Evolutionary conservation across 345 rosid genomes (phyloP).

Genomic region (Brassica juncea): DNA sequence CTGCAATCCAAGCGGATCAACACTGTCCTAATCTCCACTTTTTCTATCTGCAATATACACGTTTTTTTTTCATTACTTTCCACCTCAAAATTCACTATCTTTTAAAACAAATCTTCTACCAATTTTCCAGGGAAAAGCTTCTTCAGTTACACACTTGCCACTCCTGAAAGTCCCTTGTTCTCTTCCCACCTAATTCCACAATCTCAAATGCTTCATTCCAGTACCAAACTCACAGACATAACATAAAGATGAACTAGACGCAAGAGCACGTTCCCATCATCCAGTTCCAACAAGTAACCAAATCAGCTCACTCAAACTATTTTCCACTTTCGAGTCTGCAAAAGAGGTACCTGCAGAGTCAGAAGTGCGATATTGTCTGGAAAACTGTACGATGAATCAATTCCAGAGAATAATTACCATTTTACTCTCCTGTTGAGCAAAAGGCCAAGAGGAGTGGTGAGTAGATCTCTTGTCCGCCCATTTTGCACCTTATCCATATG

Average conservation of each 20-base stretch:
- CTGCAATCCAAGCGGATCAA: conserved; percentile 41
- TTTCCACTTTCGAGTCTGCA: too few relatives aligned
- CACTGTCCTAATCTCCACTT: conserved; percentile 81
- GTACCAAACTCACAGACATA: conserved; percentile 17
- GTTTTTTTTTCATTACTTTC: neutral
- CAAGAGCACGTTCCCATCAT: conserved; percentile 69
- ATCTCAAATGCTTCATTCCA: conserved; percentile 30
- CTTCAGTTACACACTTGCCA: conserved; percentile 64
- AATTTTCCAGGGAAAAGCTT: conserved; percentile 52
- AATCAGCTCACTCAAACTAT: neutral
- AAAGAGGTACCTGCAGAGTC: too few relatives aligned
- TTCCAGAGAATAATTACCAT: conserved; percentile 58
- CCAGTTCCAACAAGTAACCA: conserved; percentile 55
- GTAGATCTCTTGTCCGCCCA: conserved; percentile 97
- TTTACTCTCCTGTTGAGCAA: conserved; percentile 56
- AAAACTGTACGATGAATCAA: conserved; percentile 61
- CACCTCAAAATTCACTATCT: conserved; percentile 47
- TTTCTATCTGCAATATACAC: conserved; percentile 50
- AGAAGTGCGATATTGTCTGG: too few relatives aligned
- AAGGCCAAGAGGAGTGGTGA: conserved; percentile 87
- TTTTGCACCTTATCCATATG: conserved; percentile 80
- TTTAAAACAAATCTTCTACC: too few relatives aligned
- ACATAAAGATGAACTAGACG: conserved; percentile 82
- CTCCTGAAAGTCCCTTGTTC: conserved; percentile 70
- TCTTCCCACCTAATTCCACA: conserved; percentile 56